These are phyloP conservation scores for Calophaca sinica DNA, from an alignment of 306 rosid genomes.

Conservation along the genomic window DNA sequence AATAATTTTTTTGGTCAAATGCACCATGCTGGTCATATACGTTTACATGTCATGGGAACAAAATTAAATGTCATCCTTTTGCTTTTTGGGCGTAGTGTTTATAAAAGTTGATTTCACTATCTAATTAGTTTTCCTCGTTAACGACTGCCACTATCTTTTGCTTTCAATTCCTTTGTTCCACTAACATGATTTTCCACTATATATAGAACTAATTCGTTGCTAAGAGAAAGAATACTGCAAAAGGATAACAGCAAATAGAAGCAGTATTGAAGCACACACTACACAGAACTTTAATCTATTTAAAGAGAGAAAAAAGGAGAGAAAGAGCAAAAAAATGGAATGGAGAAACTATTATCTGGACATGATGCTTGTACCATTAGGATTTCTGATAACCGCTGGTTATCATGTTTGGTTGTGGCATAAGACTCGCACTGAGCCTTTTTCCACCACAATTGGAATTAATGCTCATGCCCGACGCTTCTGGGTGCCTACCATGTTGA, in stretches of 20 bases:
- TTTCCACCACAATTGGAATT: constrained; percentile 72
- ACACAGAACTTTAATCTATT: too few species aligned
- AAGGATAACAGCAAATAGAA: constrained; percentile 24
- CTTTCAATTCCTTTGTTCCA: constrained; percentile 34
- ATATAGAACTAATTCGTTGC: constrained; percentile 34
- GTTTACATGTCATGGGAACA: too few species aligned
- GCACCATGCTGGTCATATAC: too few species aligned
- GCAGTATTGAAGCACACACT: not conserved
- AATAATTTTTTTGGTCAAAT: too few species aligned
- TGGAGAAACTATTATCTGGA: constrained; percentile 86
- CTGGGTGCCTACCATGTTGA: constrained; percentile 70
- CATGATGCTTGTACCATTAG: constrained; percentile 74
- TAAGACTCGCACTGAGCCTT: constrained; percentile 65
- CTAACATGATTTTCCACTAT: constrained; percentile 37
- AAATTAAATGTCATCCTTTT: too few species aligned
- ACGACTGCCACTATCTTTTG: not conserved
- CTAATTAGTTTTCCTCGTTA: too few species aligned
- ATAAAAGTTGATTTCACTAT: too few species aligned
- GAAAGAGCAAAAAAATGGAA: constrained; percentile 48
- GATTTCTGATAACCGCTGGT: constrained; percentile 51
- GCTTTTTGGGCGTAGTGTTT: too few species aligned
- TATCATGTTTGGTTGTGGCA: constrained; percentile 87
- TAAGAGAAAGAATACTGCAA: constrained; percentile 19
- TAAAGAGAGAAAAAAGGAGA: too few species aligned
- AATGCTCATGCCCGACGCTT: constrained; percentile 71